phyloP scores from a whole-genome alignment of 805 yeast species.

The Suhomyces xylopsoci region DNA sequence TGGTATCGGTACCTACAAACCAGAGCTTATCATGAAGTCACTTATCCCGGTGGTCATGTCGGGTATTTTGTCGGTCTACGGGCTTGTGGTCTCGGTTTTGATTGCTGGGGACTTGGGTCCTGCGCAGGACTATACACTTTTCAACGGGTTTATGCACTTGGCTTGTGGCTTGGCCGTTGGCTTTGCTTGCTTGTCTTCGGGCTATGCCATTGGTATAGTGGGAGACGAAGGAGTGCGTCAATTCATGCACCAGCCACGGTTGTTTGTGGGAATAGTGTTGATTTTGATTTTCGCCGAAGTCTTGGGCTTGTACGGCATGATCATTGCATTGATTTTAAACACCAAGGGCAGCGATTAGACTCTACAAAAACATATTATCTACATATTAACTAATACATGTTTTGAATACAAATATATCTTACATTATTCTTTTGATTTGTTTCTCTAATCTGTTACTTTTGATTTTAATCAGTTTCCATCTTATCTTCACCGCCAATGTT shows the following conservation, averaged over 20 bases:
- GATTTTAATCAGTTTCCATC: slow-evolving; percentile 29
- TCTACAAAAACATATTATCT: background rate
- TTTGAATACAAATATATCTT: background rate
- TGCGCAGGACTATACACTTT: slow-evolving; percentile 72
- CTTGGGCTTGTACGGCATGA: slow-evolving; percentile 89
- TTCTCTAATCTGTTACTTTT: background rate
- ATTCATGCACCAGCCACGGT: slow-evolving; percentile 80
- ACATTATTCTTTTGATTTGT: background rate
- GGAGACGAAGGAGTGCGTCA: slow-evolving; percentile 93
- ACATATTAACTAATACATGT: background rate
- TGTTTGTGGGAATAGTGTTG: slow-evolving; percentile 86
- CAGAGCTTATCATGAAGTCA: slow-evolving; percentile 93
- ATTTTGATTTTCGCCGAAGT: slow-evolving; percentile 91
- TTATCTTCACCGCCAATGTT: slow-evolving; percentile 44
- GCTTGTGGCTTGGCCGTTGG: slow-evolving; percentile 97
- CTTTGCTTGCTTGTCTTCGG: slow-evolving; percentile 92
- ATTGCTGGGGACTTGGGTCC: slow-evolving; percentile 91
- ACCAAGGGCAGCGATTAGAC: slow-evolving; percentile 69
- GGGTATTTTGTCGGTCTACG: slow-evolving; percentile 96
- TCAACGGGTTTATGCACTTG: slow-evolving; percentile 96
- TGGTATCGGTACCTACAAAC: slow-evolving; percentile 96
- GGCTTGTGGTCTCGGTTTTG: slow-evolving; percentile 91
- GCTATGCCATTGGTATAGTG: slow-evolving; percentile 92
- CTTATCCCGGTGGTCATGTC: slow-evolving; percentile 97
- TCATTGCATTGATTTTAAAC: slow-evolving; percentile 87